These are phyloP conservation scores for Cenchrus purpureus DNA, from an alignment of 176 grass and related monocot species.

Conservation along the genomic window DNA sequence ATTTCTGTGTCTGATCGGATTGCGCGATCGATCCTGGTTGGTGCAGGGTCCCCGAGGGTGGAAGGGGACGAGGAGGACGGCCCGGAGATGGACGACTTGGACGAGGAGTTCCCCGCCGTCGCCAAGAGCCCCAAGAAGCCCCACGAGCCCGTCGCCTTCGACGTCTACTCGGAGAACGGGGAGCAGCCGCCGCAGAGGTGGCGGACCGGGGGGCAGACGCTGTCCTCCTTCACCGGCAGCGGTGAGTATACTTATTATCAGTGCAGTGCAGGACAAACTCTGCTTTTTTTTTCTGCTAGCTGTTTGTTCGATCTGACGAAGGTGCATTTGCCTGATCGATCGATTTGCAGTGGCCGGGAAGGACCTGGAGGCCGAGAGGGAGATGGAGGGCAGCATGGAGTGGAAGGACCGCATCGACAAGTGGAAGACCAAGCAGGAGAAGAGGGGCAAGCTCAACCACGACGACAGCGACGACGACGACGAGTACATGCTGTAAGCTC, in stretches of 20 bases:
- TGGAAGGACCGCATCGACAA: slow-evolving; percentile 99
- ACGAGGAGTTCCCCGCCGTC: slow-evolving; percentile 68
- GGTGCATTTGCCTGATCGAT: too few relatives aligned
- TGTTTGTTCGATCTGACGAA: not conserved
- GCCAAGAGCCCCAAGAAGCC: slow-evolving; percentile 67
- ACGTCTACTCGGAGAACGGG: slow-evolving; percentile 89
- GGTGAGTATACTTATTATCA: slow-evolving; percentile 33
- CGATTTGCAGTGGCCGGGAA: slow-evolving; percentile 69
- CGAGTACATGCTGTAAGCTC: slow-evolving; percentile 75
- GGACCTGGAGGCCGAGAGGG: slow-evolving; percentile 87
- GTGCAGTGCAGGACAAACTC: too few relatives aligned
- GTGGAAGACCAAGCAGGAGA: slow-evolving; percentile 92
- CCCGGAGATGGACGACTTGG: slow-evolving; percentile 77
- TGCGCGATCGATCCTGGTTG: not conserved
- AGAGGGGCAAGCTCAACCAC: slow-evolving; percentile 71
- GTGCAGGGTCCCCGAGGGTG: slow-evolving; percentile 63
- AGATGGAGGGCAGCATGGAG: slow-evolving; percentile 91
- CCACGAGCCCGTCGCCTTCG: slow-evolving; percentile 59
- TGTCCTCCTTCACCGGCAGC: slow-evolving; percentile 87
- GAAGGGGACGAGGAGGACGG: slow-evolving; percentile 75
- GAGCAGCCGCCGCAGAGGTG: slow-evolving; percentile 63
- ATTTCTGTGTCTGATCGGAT: not conserved
- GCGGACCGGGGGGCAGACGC: slow-evolving; percentile 60
- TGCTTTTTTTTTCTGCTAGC: too few relatives aligned
- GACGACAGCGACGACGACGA: slow-evolving; percentile 69